These are phyloP conservation scores for Pichia sp. DNA, from an alignment of 1,139 yeast genomes.

Conservation along the genomic window DNA sequence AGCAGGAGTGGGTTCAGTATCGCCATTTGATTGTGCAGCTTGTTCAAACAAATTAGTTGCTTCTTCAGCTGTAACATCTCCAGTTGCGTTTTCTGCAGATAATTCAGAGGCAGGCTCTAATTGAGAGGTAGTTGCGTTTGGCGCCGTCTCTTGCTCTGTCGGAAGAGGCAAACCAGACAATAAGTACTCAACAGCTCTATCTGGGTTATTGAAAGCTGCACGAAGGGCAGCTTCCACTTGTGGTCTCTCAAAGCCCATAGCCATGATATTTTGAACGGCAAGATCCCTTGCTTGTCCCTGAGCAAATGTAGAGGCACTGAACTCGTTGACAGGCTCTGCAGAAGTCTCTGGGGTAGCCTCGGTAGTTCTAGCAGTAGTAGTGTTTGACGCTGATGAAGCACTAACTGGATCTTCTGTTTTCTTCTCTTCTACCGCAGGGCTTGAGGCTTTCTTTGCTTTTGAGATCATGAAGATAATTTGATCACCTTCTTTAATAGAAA, in stretches of 20 bases:
- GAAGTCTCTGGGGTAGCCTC: slow-evolving; percentile 21
- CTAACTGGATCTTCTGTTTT: slow-evolving; percentile 23
- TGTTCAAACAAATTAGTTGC: slow-evolving; percentile 47
- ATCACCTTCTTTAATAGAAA: slow-evolving; percentile 80
- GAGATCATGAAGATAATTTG: slow-evolving; percentile 89
- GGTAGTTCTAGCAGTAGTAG: slow-evolving; percentile 19
- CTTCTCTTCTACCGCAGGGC: slow-evolving; percentile 22
- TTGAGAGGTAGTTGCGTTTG: slow-evolving; percentile 19
- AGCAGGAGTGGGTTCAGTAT: slow-evolving; percentile 28
- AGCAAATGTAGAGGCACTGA: slow-evolving; percentile 44
- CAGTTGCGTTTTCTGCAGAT: not conserved
- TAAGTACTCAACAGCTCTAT: slow-evolving; percentile 93
- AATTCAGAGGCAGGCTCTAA: no score
- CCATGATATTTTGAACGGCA: slow-evolving; percentile 75
- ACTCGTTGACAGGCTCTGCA: slow-evolving; percentile 28
- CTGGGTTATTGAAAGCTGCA: slow-evolving; percentile 96
- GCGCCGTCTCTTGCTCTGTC: slow-evolving; percentile 22
- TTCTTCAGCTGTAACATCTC: slow-evolving; percentile 27
- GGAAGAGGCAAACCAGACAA: slow-evolving; percentile 75
- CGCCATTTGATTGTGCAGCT: slow-evolving; percentile 47
- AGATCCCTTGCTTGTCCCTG: slow-evolving; percentile 61
- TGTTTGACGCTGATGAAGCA: slow-evolving; percentile 18
- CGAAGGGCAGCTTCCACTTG: slow-evolving; percentile 87
- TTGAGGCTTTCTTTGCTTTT: slow-evolving; percentile 35
- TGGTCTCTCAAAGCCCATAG: slow-evolving; percentile 89